Conservation (phyloP, 495 filamentous ascomycete genomes). For the Hyaloscypha finlandica region DNA sequence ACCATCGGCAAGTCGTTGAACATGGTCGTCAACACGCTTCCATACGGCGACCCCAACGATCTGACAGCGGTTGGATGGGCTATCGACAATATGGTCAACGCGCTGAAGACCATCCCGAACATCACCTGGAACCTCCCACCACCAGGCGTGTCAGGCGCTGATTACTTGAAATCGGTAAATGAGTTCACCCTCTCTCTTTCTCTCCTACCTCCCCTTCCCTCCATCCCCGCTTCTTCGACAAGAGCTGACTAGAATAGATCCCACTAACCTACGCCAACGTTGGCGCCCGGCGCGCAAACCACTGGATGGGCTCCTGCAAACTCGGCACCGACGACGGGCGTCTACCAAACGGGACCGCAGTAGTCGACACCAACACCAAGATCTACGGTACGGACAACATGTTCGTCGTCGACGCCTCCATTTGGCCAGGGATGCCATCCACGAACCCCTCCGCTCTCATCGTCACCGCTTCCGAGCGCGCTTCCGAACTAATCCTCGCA, state of each 20-base stretch:
- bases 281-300: conserved; percentile 62
- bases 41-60: conserved; percentile 38
- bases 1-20: conserved; percentile 58
- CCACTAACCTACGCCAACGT: conserved; percentile 47
- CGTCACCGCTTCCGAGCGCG: conserved; percentile 54
- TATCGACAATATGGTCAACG: conserved; percentile 59
- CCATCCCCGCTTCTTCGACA: neutral
- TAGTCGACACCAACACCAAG: conserved; percentile 65
- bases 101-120: conserved; percentile 50
- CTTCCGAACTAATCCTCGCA: conserved; percentile 46
- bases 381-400: conserved; percentile 67
- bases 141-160: conserved; percentile 46
- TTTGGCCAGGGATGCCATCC: conserved; percentile 56
- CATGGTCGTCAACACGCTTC: conserved; percentile 29
- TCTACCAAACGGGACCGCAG: conserved; percentile 51
- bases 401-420: conserved; percentile 56
- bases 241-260: conserved; percentile 21
- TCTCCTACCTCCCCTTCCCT: conserved; percentile 12
- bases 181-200: neutral
- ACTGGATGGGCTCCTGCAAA: conserved; percentile 68
- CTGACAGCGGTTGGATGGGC: conserved; percentile 48
- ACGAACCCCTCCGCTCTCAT: conserved; percentile 57
- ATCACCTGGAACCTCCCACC: conserved; percentile 58
- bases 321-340: conserved; percentile 62
- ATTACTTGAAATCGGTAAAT: conserved; percentile 51